A percentile compares a stretch with the other conserved stretches of the same genome.
phyloP scores from a whole-genome alignment of 1,284 basidiomycete species.

The Leccinum olivaceoglutinosum region DNA sequence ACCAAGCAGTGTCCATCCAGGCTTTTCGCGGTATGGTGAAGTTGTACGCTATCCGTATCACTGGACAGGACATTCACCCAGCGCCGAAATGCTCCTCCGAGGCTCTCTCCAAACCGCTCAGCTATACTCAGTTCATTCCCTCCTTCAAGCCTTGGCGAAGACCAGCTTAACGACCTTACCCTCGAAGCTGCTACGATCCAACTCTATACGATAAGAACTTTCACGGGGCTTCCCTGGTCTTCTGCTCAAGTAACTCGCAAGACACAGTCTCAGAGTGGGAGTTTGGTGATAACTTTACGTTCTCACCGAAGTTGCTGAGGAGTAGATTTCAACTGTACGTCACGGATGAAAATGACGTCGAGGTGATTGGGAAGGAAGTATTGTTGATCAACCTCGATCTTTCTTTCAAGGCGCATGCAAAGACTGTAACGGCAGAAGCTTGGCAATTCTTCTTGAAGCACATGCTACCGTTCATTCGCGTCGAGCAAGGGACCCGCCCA shows the following conservation, averaged over 20 bases:
- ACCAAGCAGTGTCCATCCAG: constrained; percentile 58
- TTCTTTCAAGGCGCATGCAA: constrained; percentile 71
- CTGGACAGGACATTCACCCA: constrained; percentile 64
- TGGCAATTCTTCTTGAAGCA: constrained; percentile 75
- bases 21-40: constrained; percentile 72
- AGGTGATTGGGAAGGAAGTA: constrained; percentile 47
- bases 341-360: constrained; percentile 35
- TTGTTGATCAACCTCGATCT: constrained; percentile 78
- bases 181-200: constrained; percentile 71
- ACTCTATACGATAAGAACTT: constrained; percentile 54
- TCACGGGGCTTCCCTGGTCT: constrained; percentile 48
- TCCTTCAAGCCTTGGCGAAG: constrained; percentile 47
- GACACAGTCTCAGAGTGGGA: constrained; percentile 64
- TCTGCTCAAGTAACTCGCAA: constrained; percentile 58
- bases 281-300: constrained; percentile 79
- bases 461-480: constrained; percentile 59
- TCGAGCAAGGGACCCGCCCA: constrained; percentile 47
- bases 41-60: constrained; percentile 68
- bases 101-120: constrained; percentile 44
- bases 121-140: constrained; percentile 52
- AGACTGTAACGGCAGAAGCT: constrained; percentile 68
- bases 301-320: constrained; percentile 50
- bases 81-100: constrained; percentile 31
- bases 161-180: constrained; percentile 57
- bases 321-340: constrained; percentile 49